phyloP scores from a whole-genome alignment of 1,284 basidiomycete genomes.

The Malassezia furfur region DNA sequence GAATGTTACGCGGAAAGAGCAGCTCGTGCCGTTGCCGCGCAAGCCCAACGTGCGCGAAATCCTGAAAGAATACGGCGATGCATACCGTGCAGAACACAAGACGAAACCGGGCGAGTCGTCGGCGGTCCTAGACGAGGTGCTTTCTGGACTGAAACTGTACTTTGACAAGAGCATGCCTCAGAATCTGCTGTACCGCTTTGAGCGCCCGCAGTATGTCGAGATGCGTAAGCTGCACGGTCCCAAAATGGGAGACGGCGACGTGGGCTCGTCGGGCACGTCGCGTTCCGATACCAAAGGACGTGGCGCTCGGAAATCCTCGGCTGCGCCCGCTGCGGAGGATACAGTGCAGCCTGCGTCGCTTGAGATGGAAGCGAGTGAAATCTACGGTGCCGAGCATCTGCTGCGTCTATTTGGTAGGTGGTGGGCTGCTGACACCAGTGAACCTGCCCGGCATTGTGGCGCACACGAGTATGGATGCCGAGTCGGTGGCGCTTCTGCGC shows the following conservation, averaged over 20 bases:
- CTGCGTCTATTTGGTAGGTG: conserved; percentile 76
- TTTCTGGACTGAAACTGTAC: conserved; percentile 81
- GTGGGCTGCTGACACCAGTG: conserved; percentile 46
- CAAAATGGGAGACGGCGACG: conserved; percentile 49
- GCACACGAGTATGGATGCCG: conserved; percentile 79
- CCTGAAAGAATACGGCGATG: conserved; percentile 60
- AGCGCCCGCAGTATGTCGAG: conserved; percentile 80
- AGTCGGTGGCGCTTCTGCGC: conserved; percentile 69
- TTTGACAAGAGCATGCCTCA: conserved; percentile 84
- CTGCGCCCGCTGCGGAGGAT: background rate
- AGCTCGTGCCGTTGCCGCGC: conserved; percentile 79
- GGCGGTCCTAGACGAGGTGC: conserved; percentile 63
- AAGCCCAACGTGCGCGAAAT: conserved; percentile 69
- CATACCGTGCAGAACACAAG: conserved; percentile 18
- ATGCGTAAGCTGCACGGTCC: conserved; percentile 62
- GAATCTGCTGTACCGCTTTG: conserved; percentile 86
- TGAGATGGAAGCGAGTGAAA: conserved; percentile 69
- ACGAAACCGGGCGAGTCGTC: conserved; percentile 46
- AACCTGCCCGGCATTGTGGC: conserved; percentile 66
- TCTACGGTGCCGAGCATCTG: conserved; percentile 92
- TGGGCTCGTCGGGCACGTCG: conserved; percentile 50
- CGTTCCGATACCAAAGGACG: conserved; percentile 7
- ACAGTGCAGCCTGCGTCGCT: background rate
- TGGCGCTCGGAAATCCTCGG: conserved; percentile 16
- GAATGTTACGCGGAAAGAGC: conserved; percentile 80